Base-by-base conservation (phyloP, 1,139 yeast species). In the Geotrichum carabidarum region DNA sequence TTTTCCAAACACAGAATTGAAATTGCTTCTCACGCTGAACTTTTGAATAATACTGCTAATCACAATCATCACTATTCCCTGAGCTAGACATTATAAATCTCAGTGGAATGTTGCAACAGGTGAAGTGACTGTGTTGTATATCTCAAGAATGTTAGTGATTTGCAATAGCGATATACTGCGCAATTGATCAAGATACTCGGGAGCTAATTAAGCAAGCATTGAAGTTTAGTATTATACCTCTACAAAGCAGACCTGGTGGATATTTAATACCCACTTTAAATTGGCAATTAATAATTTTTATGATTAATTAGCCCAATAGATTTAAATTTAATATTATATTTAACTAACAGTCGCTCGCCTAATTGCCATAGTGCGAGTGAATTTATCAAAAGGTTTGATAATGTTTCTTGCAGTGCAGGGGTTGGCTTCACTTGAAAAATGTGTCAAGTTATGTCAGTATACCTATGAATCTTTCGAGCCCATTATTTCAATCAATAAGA, bases 111-210 rank as follows among this genome's bases (percentile, higher is more conserved):
- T 22, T 22, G 27, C 27, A 22, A 22, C 27, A 22, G 27, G 27
- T 22, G 4, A 22, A 22, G 3, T 22, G 27, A 22, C 5, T 22
- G 27, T 22, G 27, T 22, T 5, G 3, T 5, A 22, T 5, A 22
- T 22, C 27, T 22, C 27, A 22, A 22, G 27, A 22, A 22, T 22
- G 27, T 22, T 22, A 22, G 27, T 22, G 27, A 22, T 22, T 22
- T 34, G n/a, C n/a, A n/a, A n/a, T n/a, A n/a, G 53, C 53, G 5
- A 53, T 49, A 36, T 53, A 53, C 44, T 53, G 49, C 38, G 50
- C 53, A 7, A 44, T 53, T 32, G 56, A 53, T 34, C 50, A 53
- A 42, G 50, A 53, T 9, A 53, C 56, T 1, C 12, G 49, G 18
- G 44, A 41, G n/a, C 48, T 53, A 7, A 53, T 53, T 37, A 48